Percentiles rank a stretch among this genome's conserved stretches.
Evolutionary conservation across 2,329 filamentous ascomycete genomes (phyloP).

Genomic region (Zymoseptoria crescenta): DNA sequence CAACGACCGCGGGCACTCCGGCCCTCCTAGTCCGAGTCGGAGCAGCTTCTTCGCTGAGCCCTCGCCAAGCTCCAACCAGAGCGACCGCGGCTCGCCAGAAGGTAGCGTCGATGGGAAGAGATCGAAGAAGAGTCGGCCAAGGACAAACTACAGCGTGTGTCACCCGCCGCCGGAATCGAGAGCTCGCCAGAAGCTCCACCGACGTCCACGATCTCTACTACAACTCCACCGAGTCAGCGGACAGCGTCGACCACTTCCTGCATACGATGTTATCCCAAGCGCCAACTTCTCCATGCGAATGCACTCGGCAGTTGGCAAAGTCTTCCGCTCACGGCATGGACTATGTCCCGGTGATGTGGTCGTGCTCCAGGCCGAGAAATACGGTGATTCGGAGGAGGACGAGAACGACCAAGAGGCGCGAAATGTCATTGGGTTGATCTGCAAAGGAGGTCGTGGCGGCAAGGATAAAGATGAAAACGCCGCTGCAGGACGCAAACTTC

Average conservation of each 20-base stretch:
- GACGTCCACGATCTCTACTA: constrained; percentile 60
- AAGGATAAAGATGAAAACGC: constrained; percentile 43
- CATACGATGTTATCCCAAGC: constrained; percentile 62
- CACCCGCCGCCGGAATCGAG: constrained; percentile 55
- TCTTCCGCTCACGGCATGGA: constrained; percentile 56
- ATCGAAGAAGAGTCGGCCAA: constrained; percentile 36
- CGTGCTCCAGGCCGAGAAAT: constrained; percentile 63
- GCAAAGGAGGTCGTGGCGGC: constrained; percentile 33
- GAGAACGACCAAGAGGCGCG: constrained; percentile 45
- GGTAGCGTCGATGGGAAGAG: constrained; percentile 26
- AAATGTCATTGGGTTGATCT: constrained; percentile 62
- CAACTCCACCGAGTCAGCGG: constrained; percentile 62
- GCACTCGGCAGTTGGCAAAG: constrained; percentile 53
- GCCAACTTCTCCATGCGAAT: constrained; percentile 51
- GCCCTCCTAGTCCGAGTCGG: constrained; percentile 21
- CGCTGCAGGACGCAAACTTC: constrained; percentile 52
- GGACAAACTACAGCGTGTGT: constrained; percentile 59
- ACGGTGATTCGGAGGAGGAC: constrained; percentile 41
- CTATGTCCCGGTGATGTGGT: constrained; percentile 63
- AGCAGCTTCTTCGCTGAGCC: constrained; percentile 29
- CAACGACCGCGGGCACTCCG: constrained; percentile 4
- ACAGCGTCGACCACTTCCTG: constrained; percentile 55
- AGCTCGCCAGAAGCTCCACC: constrained; percentile 53
- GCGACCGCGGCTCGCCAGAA: constrained; percentile 24
- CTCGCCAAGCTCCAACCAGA: constrained; percentile 22